Base-by-base conservation (phyloP, 163 green algal species). In the Chlamydomonas reinhardtii region DNA sequence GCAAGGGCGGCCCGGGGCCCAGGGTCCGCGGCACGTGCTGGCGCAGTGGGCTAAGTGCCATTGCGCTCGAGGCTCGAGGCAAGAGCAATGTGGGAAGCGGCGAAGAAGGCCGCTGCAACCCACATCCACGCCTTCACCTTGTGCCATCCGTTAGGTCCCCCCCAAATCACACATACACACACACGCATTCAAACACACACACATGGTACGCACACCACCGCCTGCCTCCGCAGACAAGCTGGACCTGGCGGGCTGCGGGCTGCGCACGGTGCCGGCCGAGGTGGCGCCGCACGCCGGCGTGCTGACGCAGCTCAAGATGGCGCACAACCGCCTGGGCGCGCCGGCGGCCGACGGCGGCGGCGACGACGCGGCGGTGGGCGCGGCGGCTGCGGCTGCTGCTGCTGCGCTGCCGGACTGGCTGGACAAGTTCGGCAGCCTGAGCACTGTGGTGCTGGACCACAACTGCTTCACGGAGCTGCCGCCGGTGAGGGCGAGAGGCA, bases 381-480 rank as follows among this genome's bases (percentile, higher is more conserved):
- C 37, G 35, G 29, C 17, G 24, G 61, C 61, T 1, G 61, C 61
- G 0, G 61, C 61, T 1, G 61, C 61, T 1, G 61, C 3, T 9
- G 4, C 29, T 5, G 72, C 22, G 3, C 81, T 90, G 31, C 78
- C 70, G 12, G n/a, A 73, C 52, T 87, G 68, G 74, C 62, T 94
- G 35, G 73, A 86, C 0, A 65, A 29, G 20, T 87, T 91, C n/a
- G 64, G 27, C 4, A 29, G 35, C 8, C 65, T 95, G 6, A 85
- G 71, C 32, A 88, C 85, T 29, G 52, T 93, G 52, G 84, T 95
- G 29, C 73, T 93, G 29, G 89, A 92, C 82, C 80, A 92, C 88
- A 91, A 93, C 82, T 34, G 62, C 35, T 54, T 90, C 34, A 52
- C 32, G 27, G 37, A 69, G 54, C 48, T 90, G 74, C 74, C 73